Evolutionary conservation across 2,329 filamentous ascomycete species (phyloP).

Genomic region (Alternaria sp.): DNA sequence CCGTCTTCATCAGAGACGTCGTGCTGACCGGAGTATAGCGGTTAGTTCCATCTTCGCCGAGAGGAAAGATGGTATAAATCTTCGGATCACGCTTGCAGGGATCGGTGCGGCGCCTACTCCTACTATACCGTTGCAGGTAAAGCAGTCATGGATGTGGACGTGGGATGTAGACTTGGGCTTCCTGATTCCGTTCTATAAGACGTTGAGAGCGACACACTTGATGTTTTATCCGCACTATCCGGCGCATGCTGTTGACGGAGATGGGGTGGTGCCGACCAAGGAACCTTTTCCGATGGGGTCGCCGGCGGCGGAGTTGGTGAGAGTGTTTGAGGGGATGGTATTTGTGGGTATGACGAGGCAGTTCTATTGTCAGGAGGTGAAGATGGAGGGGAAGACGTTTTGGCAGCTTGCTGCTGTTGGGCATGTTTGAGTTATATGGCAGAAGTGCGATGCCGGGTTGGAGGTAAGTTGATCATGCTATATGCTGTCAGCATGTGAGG

Average conservation of each 20-base stretch:
- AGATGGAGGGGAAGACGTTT: not conserved
- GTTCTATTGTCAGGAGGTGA: conserved; percentile 4
- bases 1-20: not conserved
- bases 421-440: not conserved
- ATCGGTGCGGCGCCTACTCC: not conserved
- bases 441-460: not conserved
- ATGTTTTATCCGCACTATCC: not conserved
- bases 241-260: not conserved
- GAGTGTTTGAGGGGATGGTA: not conserved
- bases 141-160: not conserved
- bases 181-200: not conserved
- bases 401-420: conserved; percentile 8
- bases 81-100: not conserved
- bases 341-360: not conserved
- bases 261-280: not conserved
- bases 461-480: not conserved
- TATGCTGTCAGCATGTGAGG: not conserved
- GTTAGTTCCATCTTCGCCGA: not conserved
- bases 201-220: not conserved
- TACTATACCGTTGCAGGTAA: not conserved
- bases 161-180: not conserved
- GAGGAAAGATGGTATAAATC: not conserved
- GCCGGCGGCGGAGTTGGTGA: not conserved
- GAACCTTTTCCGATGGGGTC: not conserved
- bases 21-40: not conserved